These are phyloP conservation scores for Fusarium pseudoanthophilum DNA, from an alignment of 2,329 filamentous ascomycete genomes.

Conservation along the genomic window DNA sequence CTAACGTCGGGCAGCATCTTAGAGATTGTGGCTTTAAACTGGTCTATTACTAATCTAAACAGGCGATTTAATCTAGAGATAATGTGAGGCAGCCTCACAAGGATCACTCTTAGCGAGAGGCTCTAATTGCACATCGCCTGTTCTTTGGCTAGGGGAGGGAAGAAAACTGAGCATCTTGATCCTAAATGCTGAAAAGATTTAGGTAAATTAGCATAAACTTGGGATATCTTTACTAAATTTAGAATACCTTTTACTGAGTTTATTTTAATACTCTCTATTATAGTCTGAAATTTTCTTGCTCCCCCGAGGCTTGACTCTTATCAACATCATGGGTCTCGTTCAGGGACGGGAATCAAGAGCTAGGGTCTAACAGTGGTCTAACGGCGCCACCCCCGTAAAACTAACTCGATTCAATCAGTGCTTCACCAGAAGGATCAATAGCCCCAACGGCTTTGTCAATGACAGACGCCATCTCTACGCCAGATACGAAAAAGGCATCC, in stretches of 20 bases:
- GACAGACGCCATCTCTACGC: conserved; percentile 3
- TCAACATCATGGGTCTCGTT: conserved; percentile 1
- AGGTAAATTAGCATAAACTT: not conserved
- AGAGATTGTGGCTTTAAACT: not conserved
- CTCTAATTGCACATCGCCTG: not conserved
- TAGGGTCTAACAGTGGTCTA: not conserved
- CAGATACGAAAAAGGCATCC: not conserved
- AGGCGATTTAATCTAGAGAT: not conserved
- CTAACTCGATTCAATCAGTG: conserved; percentile 7
- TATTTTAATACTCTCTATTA: not conserved
- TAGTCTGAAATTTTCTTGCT: not conserved
- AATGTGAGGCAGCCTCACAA: not conserved
- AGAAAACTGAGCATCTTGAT: not conserved
- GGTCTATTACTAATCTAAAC: not conserved
- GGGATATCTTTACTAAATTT: not conserved
- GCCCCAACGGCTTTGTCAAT: conserved; percentile 1
- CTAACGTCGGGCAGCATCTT: not conserved
- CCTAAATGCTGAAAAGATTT: not conserved
- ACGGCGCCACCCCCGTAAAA: conserved; percentile 11
- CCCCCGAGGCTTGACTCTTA: not conserved
- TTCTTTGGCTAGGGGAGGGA: not conserved
- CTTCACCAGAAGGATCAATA: conserved; percentile 12
- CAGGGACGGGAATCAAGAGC: not conserved
- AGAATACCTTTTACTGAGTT: not conserved
- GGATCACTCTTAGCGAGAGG: not conserved